These are phyloP conservation scores for Solanum lycopersicoides DNA, from an alignment of 257 asterid genomes.

Conservation along the genomic window DNA sequence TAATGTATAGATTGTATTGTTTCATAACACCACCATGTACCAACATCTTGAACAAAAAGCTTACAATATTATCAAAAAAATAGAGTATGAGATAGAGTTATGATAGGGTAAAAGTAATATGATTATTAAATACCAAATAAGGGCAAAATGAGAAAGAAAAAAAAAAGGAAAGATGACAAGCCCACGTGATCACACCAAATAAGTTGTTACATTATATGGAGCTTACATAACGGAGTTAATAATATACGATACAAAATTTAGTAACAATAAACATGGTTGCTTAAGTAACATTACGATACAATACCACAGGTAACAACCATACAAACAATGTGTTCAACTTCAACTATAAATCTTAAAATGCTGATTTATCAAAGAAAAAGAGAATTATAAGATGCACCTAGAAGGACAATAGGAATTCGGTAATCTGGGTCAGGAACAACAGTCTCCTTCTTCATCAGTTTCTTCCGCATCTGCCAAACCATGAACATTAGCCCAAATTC, in stretches of 20 bases:
- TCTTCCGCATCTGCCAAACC: conserved; percentile 51
- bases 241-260: background rate
- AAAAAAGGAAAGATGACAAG: background rate
- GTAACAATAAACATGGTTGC: too few relatives aligned
- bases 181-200: background rate
- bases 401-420: conserved; percentile 71
- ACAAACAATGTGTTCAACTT: background rate
- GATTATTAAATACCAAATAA: background rate
- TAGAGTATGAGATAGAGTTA: background rate
- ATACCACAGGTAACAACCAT: background rate
- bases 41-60: background rate
- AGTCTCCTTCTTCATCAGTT: conserved; percentile 30
- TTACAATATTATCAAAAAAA: background rate
- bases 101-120: background rate
- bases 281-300: background rate
- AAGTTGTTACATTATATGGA: background rate
- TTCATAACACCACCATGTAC: background rate
- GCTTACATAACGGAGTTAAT: background rate
- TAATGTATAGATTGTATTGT: background rate
- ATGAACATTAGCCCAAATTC: background rate
- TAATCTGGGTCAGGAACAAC: conserved; percentile 85
- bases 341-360: background rate
- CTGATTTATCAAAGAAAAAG: background rate
- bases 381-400: conserved; percentile 24
- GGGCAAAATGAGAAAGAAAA: background rate